Evolutionary conservation across 768 basidiomycete genomes (phyloP).

Genomic region (Boletus vermiculosoides): DNA sequence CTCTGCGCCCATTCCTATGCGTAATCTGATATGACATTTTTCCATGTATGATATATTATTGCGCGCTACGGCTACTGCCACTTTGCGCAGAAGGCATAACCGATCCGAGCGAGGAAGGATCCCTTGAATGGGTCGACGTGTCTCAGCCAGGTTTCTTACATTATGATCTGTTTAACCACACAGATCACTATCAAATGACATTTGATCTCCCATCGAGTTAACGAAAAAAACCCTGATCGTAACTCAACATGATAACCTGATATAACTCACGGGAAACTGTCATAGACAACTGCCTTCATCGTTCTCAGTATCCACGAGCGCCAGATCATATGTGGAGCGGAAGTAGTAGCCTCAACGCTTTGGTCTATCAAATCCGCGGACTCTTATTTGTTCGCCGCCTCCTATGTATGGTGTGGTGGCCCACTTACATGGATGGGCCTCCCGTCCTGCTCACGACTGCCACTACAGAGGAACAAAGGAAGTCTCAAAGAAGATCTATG

Average conservation of each 20-base stretch:
- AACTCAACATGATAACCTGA: neutral
- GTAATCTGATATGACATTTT: constrained; percentile 9
- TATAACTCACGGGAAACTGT: no score
- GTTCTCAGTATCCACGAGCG: neutral
- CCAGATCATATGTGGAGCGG: neutral
- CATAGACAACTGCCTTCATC: neutral
- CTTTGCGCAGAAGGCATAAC: neutral
- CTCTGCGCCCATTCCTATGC: constrained; percentile 9
- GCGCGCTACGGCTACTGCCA: neutral
- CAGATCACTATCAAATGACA: constrained; percentile 8
- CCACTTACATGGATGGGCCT: neutral
- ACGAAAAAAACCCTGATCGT: neutral
- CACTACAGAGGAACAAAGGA: constrained; percentile 1
- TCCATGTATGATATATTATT: constrained; percentile 8
- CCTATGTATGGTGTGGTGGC: constrained; percentile 11
- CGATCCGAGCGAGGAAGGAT: neutral
- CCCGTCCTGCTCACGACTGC: neutral
- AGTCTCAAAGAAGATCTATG: neutral
- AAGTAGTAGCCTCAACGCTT: constrained; percentile 5
- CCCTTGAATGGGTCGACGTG: neutral
- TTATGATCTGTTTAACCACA: neutral
- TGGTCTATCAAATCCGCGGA: constrained; percentile 19
- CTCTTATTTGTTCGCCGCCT: constrained; percentile 10
- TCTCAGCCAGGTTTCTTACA: neutral
- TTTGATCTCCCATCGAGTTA: neutral